Evolutionary conservation across 2,329 filamentous ascomycete genomes (phyloP), one percentile per base, ranked within the genome.

Genomic region (Teratosphaeria destructans): DNA sequence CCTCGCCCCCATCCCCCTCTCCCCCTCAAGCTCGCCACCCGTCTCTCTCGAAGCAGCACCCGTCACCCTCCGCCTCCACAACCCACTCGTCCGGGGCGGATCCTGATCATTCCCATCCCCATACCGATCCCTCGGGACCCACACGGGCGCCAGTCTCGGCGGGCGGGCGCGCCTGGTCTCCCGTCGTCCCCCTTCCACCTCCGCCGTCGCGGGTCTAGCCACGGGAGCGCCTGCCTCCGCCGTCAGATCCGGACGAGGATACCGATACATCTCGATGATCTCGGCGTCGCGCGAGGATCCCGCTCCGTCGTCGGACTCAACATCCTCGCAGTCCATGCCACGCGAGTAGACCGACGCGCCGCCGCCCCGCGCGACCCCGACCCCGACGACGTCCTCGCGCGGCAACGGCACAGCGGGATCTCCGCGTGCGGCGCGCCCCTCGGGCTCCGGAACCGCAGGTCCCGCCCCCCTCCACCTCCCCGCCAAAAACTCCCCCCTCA

Each of bases 241-340:
- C 5, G 43, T 14, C 16, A 14, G 55, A 32, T 57, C 12, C 19
- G 4, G 55, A 54, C 27, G 59, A 62, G 57, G 37, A 37, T 56
- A 54, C 4, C 53, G 53, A 37, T 60, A 60, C n/a, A 62, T 35
- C 19, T 52, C 32, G 27, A 62, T 54, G 35, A 62, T 60, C 12
- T 52, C 52, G 10, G n/a, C n/a, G n/a, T n/a, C n/a, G n/a, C n/a
- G n/a, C n/a, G n/a, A n/a, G n/a, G n/a, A n/a, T n/a, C n/a, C n/a
- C n/a, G n/a, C n/a, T n/a, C n/a, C n/a, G n/a, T n/a, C n/a, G n/a
- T 55, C 27, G 32, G 14, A 27, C 11, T 5, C 43, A 14, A 35
- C 35, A 19, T 29, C 12, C 26, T 54, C 52, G 26, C 52, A 54
- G 23, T 37, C 43, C 1, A 5, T 49, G 43, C 16, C 16, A 23